These are phyloP conservation scores for Tuber indicum DNA, from an alignment of 495 filamentous ascomycete species.

Conservation along the genomic window DNA sequence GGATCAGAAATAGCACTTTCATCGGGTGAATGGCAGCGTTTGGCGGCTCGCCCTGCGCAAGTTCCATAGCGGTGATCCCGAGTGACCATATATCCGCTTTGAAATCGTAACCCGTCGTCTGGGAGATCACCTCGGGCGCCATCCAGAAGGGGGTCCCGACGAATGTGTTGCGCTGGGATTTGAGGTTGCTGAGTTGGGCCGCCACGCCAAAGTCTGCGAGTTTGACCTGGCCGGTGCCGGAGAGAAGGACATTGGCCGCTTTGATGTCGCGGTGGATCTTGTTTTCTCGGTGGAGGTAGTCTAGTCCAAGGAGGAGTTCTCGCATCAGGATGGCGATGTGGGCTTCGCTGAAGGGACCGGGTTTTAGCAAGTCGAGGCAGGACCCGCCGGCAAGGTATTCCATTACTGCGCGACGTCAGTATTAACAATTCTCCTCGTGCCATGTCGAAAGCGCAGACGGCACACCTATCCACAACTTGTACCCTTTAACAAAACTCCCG, in stretches of 20 bases:
- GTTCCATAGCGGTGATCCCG: constrained; percentile 92
- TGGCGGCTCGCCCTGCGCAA: constrained; percentile 88
- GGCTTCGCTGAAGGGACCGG: constrained; percentile 81
- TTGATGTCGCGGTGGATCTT: constrained; percentile 98
- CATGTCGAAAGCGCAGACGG: constrained; percentile 2
- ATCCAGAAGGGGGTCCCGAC: constrained; percentile 99
- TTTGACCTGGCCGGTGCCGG: constrained; percentile 88
- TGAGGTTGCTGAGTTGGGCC: constrained; percentile 94
- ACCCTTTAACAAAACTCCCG: constrained; percentile 90
- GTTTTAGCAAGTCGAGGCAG: constrained; percentile 51
- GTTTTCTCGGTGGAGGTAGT: constrained; percentile 89
- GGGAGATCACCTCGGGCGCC: constrained; percentile 92
- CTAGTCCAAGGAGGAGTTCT: constrained; percentile 80
- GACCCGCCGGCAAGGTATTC: constrained; percentile 42
- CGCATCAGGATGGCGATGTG: constrained; percentile 91
- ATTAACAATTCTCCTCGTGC: constrained; percentile 5
- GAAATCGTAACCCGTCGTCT: constrained; percentile 95
- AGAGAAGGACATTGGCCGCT: constrained; percentile 84
- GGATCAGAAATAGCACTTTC: constrained; percentile 96
- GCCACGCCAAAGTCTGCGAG: constrained; percentile 96
- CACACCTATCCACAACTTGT: constrained; percentile 82
- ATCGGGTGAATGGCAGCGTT: constrained; percentile 97
- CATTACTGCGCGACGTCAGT: constrained; percentile 31
- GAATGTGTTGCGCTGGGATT: constrained; percentile 99
- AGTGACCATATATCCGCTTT: constrained; percentile 99